phyloP scores from a whole-genome alignment of 129 eudicot genomes.

The Daucus carota region DH1_v3.0 NC_030382.2:45397001-45397500 shows the following conservation, averaged over 20 bases:
- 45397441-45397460: neutral
- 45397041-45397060: neutral
- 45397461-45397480: no score
- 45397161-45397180: neutral
- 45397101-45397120: neutral
- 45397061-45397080: neutral
- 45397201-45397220: neutral
- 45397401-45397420: neutral
- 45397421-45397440: neutral
- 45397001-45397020: constrained; percentile 71
- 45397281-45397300: neutral
- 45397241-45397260: neutral
- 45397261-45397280: neutral
- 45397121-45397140: neutral
- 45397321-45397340: neutral
- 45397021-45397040: constrained; percentile 73
- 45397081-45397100: neutral
- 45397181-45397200: neutral
- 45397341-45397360: neutral
- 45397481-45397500: neutral
- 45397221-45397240: neutral
- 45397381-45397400: neutral
- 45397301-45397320: neutral
- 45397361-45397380: neutral
- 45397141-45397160: neutral